Conservation (phyloP, 257 asterid species). For the Nicotiana paniculata region DNA sequence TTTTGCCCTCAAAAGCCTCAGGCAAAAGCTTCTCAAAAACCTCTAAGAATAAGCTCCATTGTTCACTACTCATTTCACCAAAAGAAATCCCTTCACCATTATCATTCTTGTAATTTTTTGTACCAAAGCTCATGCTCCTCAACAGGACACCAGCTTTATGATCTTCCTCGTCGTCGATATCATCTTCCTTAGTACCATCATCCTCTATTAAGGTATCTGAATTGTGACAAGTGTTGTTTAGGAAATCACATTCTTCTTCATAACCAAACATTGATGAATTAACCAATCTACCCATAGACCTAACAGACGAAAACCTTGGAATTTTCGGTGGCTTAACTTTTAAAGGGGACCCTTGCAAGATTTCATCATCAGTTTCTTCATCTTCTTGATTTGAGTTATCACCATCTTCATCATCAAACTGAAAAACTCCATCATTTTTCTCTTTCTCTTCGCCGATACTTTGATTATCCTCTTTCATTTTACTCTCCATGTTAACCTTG, state of each 20-base stretch:
- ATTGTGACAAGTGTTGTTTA: background rate
- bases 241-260: constrained; percentile 14
- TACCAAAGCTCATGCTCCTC: constrained; percentile 70
- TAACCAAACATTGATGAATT: constrained; percentile 10
- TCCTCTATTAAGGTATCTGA: background rate
- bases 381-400: constrained; percentile 13
- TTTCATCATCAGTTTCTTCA: constrained; percentile 14
- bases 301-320: constrained; percentile 37
- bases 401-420: constrained; percentile 35
- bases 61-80: constrained; percentile 58
- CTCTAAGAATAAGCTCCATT: constrained; percentile 62
- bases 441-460: constrained; percentile 24
- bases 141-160: constrained; percentile 30
- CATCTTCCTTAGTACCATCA: background rate
- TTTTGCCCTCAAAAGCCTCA: constrained; percentile 59
- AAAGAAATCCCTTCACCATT: constrained; percentile 45
- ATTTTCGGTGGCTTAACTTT: constrained; percentile 45
- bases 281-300: constrained; percentile 25
- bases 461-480: constrained; percentile 14
- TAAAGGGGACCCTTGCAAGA: constrained; percentile 12
- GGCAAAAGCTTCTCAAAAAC: constrained; percentile 51
- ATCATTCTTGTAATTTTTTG: constrained; percentile 39
- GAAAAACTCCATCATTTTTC: constrained; percentile 32
- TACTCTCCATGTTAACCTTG: constrained; percentile 33
- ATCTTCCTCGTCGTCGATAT: constrained; percentile 15